Percentiles rank a stretch among this genome's conserved stretches.
phyloP scores from a whole-genome alignment of 345 rosid genomes.

The Brassica nigra region DNA sequence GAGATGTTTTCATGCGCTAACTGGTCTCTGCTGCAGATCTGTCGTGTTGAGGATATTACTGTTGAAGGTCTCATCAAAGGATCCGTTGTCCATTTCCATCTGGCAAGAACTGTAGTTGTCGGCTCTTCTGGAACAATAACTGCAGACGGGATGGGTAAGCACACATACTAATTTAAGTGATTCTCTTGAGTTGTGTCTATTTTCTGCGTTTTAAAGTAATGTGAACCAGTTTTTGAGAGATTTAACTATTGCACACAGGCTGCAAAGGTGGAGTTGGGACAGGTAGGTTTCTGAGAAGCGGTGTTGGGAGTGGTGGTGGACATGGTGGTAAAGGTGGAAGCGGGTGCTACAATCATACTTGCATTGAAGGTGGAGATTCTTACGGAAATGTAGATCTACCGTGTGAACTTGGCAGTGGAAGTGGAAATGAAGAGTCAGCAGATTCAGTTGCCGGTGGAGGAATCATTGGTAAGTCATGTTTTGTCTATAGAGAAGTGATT shows the following conservation, averaged over 20 bases:
- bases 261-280: slow-evolving; percentile 88
- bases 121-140: slow-evolving; percentile 76
- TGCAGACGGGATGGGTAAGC: slow-evolving; percentile 85
- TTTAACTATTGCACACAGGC: slow-evolving; percentile 48
- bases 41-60: slow-evolving; percentile 93
- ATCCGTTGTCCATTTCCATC: slow-evolving; percentile 91
- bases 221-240: neutral
- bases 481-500: slow-evolving; percentile 44
- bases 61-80: slow-evolving; percentile 90
- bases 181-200: too few species aligned
- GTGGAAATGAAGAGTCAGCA: slow-evolving; percentile 69
- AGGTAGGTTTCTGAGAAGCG: slow-evolving; percentile 68
- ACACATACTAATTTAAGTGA: too few species aligned
- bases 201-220: too few species aligned
- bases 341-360: slow-evolving; percentile 73
- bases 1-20: neutral
- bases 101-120: slow-evolving; percentile 79
- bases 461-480: slow-evolving; percentile 59
- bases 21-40: slow-evolving; percentile 57
- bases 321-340: slow-evolving; percentile 95
- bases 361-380: slow-evolving; percentile 64
- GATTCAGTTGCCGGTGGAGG: slow-evolving; percentile 91
- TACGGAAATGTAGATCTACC: slow-evolving; percentile 89
- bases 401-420: slow-evolving; percentile 98
- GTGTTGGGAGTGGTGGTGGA: slow-evolving; percentile 89